Base-by-base conservation (phyloP, 345 rosid genomes). In the Eutrema yunnanense region DNA sequence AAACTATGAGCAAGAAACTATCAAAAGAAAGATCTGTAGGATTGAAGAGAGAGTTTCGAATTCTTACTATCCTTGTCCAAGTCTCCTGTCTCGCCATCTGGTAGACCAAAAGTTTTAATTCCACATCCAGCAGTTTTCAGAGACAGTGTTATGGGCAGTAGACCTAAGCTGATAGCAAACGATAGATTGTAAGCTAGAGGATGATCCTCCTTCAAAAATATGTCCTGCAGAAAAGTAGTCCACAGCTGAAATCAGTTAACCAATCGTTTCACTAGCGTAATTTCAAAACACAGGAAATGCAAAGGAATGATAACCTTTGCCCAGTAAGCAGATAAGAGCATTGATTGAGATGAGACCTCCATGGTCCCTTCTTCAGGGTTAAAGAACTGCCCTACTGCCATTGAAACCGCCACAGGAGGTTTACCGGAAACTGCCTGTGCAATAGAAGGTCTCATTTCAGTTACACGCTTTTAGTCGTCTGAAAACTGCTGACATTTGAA, bases 331-430 rank as follows among this genome's bases (percentile, higher is more conserved):
- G 97, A 88, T 59, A 84, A 66, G 77, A 95, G 88, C 90, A 87
- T 85, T 10, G 74, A 79, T 41, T 74, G 82, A 76, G 87, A 82
- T 76, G 97, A 84, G 70, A 90, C 75, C 48, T 84, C 90, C 73
- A 72, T 74, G 62, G 83, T 68, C 66, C 99, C 97, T 72, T 92
- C 90, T 59, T 82, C 62, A 52, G 97, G 98, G 76, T 92, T 84
- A 80, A 87, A 92, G 84, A 95, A 95, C 80, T 95, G 99, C 42
- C 99, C 99, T 75, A 95, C 92, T 71, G 90, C 98, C 99, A 95
- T 92, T 66, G 99, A 95, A 77, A 88, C 87, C 46, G 96, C 93
- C n/a, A 96, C 96, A 52, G 99, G 99, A 79, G 99, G 99, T 80
- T 94, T 83, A 71, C 98, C 97, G 47, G 96, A 90, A 81, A 88